phyloP scores from a whole-genome alignment of 2,329 filamentous ascomycete genomes.

The Neonectria coccinea region DNA sequence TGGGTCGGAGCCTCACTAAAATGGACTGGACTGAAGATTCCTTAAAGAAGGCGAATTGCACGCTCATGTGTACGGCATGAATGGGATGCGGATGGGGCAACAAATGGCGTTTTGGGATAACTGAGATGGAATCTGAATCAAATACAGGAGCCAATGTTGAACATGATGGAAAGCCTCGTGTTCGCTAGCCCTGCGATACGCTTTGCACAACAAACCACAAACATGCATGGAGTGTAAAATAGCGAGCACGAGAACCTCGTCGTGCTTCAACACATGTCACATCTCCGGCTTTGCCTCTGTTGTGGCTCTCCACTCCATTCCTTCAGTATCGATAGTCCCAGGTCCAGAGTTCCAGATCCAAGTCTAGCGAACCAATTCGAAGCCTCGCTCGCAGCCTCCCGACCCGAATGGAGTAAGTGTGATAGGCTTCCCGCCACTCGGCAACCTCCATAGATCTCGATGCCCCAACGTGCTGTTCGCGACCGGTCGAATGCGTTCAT shows the following conservation, averaged over 20 bases:
- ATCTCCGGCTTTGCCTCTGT: neutral
- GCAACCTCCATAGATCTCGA: slow-evolving; percentile 6
- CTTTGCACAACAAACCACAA: neutral
- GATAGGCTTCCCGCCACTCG: slow-evolving; percentile 3
- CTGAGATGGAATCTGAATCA: slow-evolving; percentile 16
- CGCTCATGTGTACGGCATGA: slow-evolving; percentile 5
- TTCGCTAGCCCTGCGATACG: neutral
- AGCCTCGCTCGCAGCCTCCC: neutral
- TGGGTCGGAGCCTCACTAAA: neutral
- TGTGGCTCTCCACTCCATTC: neutral
- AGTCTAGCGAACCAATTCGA: neutral
- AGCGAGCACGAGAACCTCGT: neutral
- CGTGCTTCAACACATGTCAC: neutral
- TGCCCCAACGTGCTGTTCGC: neutral
- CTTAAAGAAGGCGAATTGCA: slow-evolving; percentile 22
- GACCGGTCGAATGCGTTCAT: neutral
- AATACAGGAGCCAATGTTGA: slow-evolving; percentile 7
- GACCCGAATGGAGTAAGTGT: neutral
- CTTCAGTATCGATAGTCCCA: neutral
- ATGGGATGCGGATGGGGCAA: slow-evolving; percentile 13
- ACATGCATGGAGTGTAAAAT: neutral
- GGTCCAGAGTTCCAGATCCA: neutral
- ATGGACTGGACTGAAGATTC: slow-evolving; percentile 4
- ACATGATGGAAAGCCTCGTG: slow-evolving; percentile 1
- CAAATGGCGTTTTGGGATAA: slow-evolving; percentile 26